Percentiles rank a stretch among this genome's conserved stretches.
These are phyloP conservation scores for Aureobasidium lini DNA, from an alignment of 2,329 filamentous ascomycete species.

Conservation along the genomic window DNA sequence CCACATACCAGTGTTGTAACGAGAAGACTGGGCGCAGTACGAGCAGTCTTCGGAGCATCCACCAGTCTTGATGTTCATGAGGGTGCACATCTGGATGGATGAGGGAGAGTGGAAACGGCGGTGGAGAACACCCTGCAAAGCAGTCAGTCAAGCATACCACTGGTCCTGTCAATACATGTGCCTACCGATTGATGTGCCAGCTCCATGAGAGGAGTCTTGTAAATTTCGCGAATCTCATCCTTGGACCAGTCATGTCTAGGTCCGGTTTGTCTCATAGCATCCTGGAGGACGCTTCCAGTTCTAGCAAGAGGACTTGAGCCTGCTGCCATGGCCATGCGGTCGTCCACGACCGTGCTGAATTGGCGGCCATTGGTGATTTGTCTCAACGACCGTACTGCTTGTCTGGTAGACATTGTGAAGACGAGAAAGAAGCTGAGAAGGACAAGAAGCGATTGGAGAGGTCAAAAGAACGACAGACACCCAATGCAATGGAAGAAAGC, in stretches of 20 bases:
- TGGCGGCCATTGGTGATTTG: slow-evolving; percentile 18
- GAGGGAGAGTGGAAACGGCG: slow-evolving; percentile 77
- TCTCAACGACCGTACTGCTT: slow-evolving; percentile 15
- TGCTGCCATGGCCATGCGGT: slow-evolving; percentile 24
- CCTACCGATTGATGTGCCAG: slow-evolving; percentile 37
- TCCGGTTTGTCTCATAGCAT: slow-evolving; percentile 52
- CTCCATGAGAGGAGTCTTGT: slow-evolving; percentile 74
- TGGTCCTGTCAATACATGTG: background rate
- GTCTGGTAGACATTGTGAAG: slow-evolving; percentile 5
- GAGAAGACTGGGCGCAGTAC: slow-evolving; percentile 84
- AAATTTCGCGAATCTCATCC: slow-evolving; percentile 74
- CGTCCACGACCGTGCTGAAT: slow-evolving; percentile 31
- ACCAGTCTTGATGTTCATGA: slow-evolving; percentile 96
- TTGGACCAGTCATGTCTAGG: slow-evolving; percentile 71
- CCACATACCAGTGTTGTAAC: slow-evolving; percentile 55
- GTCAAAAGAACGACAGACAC: background rate
- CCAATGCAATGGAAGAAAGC: background rate
- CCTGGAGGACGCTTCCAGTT: slow-evolving; percentile 28
- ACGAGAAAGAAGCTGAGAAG: background rate
- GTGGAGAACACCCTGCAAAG: slow-evolving; percentile 61
- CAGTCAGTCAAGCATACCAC: background rate
- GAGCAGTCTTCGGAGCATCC: slow-evolving; percentile 89
- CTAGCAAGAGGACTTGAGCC: slow-evolving; percentile 19
- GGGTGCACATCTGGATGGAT: slow-evolving; percentile 82
- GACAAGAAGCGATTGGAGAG: background rate